These are phyloP conservation scores for Blastocystis sp. DNA, from an alignment of 352 stramenopile species.

Conservation along the genomic window DNA sequence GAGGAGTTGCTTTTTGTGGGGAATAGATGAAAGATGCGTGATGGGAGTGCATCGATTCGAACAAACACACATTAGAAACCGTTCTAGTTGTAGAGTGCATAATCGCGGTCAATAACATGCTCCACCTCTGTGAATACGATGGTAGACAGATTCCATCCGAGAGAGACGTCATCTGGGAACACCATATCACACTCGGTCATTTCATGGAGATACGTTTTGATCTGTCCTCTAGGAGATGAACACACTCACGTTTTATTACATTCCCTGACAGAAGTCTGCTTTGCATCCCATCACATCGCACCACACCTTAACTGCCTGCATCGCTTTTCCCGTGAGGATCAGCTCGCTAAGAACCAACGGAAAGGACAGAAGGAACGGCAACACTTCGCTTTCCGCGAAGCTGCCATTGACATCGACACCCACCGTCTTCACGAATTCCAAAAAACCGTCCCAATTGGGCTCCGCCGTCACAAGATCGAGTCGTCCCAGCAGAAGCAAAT, in stretches of 20 bases:
- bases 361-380: slow-evolving; percentile 4
- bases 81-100: not conserved
- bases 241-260: not conserved
- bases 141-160: not conserved
- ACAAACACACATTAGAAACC: no score
- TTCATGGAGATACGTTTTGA: not conserved
- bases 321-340: not conserved
- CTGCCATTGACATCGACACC: not conserved
- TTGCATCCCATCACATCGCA: not conserved
- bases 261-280: not conserved
- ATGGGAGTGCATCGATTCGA: no score
- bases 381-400: not conserved
- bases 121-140: not conserved
- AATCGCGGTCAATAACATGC: not conserved
- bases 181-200: not conserved
- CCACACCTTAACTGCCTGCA: not conserved
- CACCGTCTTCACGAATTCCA: not conserved
- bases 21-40: no score
- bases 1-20: no score
- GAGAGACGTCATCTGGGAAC: not conserved
- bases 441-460: not conserved
- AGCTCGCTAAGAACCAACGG: not conserved
- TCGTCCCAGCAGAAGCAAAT: not conserved
- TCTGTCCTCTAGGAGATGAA: not conserved
- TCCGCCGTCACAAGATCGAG: not conserved